Conservation (phyloP, 1,139 yeast genomes). For the Yamadazyma sp. region DNA sequence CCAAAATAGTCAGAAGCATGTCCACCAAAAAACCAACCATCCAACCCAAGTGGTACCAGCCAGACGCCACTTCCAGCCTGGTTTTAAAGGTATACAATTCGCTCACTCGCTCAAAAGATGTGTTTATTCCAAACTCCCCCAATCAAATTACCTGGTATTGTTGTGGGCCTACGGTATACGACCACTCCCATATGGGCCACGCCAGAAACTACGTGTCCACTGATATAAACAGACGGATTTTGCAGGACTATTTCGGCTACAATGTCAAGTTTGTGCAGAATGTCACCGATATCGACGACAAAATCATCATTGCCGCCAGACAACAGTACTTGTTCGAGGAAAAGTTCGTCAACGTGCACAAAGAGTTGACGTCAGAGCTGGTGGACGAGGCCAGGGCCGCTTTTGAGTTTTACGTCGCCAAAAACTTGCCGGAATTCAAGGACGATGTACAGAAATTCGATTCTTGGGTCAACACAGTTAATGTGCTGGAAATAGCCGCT, state of each 20-base stretch:
- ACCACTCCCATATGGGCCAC: conserved; percentile 98
- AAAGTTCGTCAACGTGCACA: conserved; percentile 41
- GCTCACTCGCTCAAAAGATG: conserved; percentile 77
- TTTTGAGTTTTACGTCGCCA: conserved; percentile 49
- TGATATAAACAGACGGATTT: conserved; percentile 85
- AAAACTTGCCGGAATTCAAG: conserved; percentile 52
- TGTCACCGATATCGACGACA: conserved; percentile 97
- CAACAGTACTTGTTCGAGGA: conserved; percentile 76
- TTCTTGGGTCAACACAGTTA: conserved; percentile 49
- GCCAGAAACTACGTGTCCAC: conserved; percentile 95
- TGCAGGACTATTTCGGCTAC: conserved; percentile 90
- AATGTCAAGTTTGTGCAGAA: conserved; percentile 86
- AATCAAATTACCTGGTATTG: conserved; percentile 89
- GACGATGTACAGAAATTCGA: conserved; percentile 39
- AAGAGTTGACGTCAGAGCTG: conserved; percentile 36
- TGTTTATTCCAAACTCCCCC: conserved; percentile 62
- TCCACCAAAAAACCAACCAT: conserved; percentile 29
- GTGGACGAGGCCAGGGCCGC: conserved; percentile 40
- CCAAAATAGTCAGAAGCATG: conserved; percentile 20
- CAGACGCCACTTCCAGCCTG: conserved; percentile 15
- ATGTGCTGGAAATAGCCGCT: conserved; percentile 49
- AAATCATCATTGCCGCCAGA: conserved; percentile 91
- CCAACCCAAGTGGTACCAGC: conserved; percentile 44
- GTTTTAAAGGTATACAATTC: conserved; percentile 62
- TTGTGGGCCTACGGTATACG: conserved; percentile 99